Conservation (phyloP, 305 asterid genomes). For the Fraxinus xanthoxyloides region DNA sequence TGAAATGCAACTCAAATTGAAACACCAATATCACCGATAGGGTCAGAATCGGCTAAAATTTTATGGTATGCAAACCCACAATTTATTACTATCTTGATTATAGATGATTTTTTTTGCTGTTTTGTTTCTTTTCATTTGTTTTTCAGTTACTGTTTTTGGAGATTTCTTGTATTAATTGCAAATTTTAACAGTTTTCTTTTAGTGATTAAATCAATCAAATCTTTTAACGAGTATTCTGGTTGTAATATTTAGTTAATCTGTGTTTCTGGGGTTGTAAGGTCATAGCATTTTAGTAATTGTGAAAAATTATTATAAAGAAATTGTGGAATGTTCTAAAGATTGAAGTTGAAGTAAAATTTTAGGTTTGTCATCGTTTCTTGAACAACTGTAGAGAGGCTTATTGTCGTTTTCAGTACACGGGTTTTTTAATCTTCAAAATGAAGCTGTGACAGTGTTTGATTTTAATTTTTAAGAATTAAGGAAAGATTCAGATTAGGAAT, state of each 20-base stretch:
- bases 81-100: background rate
- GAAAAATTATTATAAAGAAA: background rate
- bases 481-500: background rate
- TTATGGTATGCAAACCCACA: background rate
- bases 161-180: background rate
- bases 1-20: background rate
- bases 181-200: background rate
- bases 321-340: conserved; percentile 5
- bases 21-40: background rate
- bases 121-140: background rate
- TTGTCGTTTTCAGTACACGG: background rate
- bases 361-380: conserved; percentile 6
- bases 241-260: background rate
- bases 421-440: background rate
- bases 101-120: background rate
- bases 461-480: background rate
- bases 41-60: background rate
- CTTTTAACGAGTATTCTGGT: background rate
- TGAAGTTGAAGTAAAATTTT: conserved; percentile 6
- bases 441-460: conserved; percentile 1
- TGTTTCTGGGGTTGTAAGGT: background rate
- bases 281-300: background rate
- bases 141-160: background rate
- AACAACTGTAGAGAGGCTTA: conserved; percentile 4
- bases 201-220: background rate